Percentiles rank a stretch among this genome's conserved stretches.
These are phyloP conservation scores for Deinandra increscens DNA, from an alignment of 129 eudicot genomes.

Conservation along the genomic window DNA sequence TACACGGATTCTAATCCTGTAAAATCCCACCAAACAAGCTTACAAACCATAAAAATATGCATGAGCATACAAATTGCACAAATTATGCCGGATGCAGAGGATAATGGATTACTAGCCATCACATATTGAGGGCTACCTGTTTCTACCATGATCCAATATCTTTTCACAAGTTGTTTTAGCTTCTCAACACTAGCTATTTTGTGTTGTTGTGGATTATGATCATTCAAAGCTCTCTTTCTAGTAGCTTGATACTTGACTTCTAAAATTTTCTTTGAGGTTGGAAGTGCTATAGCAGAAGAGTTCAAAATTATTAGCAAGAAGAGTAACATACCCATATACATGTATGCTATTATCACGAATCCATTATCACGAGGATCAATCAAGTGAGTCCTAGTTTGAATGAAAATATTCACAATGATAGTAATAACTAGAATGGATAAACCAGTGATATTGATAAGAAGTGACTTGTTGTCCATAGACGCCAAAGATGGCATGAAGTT, in stretches of 20 bases:
- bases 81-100: no score
- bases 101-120: no score
- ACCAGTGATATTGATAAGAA: slow-evolving; percentile 14
- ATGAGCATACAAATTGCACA: no score
- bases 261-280: slow-evolving; percentile 8
- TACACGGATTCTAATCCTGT: no score
- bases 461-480: slow-evolving; percentile 31
- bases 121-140: slow-evolving; percentile 7
- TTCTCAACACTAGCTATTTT: background rate
- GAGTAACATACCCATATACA: slow-evolving; percentile 14
- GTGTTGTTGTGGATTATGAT: background rate
- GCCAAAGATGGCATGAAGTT: slow-evolving; percentile 43
- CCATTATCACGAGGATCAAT: no score
- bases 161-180: background rate
- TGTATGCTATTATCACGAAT: background rate
- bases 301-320: slow-evolving; percentile 15
- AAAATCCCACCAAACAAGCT: no score
- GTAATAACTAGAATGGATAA: slow-evolving; percentile 36
- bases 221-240: background rate
- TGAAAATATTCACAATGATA: slow-evolving; percentile 23
- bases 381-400: background rate
- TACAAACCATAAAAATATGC: no score
- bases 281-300: slow-evolving; percentile 12
- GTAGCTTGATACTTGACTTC: slow-evolving; percentile 15
- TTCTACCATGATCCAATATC: background rate